Evolutionary conservation across 2,329 filamentous ascomycete species (phyloP).

Genomic region (Raffaelea arxii): DNA sequence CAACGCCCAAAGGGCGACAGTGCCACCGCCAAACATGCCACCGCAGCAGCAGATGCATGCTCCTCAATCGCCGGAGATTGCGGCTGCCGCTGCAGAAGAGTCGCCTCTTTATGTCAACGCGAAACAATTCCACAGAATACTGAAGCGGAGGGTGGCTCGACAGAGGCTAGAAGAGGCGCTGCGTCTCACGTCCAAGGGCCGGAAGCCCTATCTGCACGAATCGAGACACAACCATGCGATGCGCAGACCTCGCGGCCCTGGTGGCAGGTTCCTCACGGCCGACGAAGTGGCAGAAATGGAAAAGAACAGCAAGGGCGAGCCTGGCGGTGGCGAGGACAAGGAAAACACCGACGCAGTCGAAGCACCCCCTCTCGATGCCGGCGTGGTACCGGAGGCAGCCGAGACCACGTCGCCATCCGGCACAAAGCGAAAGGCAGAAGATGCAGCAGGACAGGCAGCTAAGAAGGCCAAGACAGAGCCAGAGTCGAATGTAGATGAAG

Average conservation of each 20-base stretch:
- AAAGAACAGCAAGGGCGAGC: conserved; percentile 44
- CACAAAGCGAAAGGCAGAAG: conserved; percentile 53
- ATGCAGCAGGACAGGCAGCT: conserved; percentile 33
- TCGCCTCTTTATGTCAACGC: conserved; percentile 96
- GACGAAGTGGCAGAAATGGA: conserved; percentile 93
- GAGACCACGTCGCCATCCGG: conserved; percentile 25
- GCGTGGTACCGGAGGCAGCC: conserved; percentile 14
- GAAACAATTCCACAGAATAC: conserved; percentile 94
- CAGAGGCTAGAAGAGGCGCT: conserved; percentile 91
- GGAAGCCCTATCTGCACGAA: conserved; percentile 95
- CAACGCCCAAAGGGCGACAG: conserved; percentile 36
- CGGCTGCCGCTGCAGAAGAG: conserved; percentile 66
- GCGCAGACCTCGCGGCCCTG: conserved; percentile 85
- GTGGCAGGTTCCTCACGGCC: conserved; percentile 89
- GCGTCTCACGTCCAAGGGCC: conserved; percentile 83
- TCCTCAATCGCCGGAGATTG: conserved; percentile 71
- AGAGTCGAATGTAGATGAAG: conserved; percentile 31
- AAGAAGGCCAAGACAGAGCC: conserved; percentile 41
- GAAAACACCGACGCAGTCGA: conserved; percentile 21
- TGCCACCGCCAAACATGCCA: conserved; percentile 49
- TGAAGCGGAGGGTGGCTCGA: conserved; percentile 86
- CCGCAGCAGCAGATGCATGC: conserved; percentile 56
- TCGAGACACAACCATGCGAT: conserved; percentile 97
- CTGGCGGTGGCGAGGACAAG: conserved; percentile 25
- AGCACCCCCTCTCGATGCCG: conserved; percentile 11